Evolutionary conservation across 495 filamentous ascomycete genomes (phyloP).

Genomic region (Aspergillus sclerotioniger): DNA sequence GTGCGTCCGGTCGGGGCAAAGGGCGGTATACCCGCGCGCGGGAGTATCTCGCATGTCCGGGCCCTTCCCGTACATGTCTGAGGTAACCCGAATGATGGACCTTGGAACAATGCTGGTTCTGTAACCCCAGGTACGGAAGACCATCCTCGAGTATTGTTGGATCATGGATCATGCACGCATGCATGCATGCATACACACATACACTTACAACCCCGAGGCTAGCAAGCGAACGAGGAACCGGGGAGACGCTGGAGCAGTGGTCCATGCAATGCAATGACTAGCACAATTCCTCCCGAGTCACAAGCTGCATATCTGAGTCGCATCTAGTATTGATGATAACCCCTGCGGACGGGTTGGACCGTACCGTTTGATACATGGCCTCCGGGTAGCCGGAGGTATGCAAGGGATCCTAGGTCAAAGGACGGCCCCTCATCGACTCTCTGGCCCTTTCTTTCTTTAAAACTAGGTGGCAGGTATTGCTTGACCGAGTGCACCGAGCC

Average conservation of each 20-base stretch:
- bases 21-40: not conserved
- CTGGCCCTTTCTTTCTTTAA: not conserved
- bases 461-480: no score
- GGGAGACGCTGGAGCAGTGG: not conserved
- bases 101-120: not conserved
- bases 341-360: conserved; percentile 21
- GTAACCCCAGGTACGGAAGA: not conserved
- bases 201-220: no score
- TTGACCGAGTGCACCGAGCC: no score
- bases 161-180: not conserved
- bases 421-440: conserved; percentile 3
- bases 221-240: no score
- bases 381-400: conserved; percentile 8
- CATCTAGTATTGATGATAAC: conserved; percentile 5
- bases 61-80: not conserved
- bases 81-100: not conserved
- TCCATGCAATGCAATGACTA: not conserved
- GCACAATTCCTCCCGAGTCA: not conserved
- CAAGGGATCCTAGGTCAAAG: conserved; percentile 7
- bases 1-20: not conserved
- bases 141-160: not conserved
- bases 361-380: conserved; percentile 7
- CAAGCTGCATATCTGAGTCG: not conserved
- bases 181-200: not conserved
- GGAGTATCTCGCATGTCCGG: conserved; percentile 4